Conservation (phyloP, 495 filamentous ascomycete species). For the Xylaria grammica region DNA sequence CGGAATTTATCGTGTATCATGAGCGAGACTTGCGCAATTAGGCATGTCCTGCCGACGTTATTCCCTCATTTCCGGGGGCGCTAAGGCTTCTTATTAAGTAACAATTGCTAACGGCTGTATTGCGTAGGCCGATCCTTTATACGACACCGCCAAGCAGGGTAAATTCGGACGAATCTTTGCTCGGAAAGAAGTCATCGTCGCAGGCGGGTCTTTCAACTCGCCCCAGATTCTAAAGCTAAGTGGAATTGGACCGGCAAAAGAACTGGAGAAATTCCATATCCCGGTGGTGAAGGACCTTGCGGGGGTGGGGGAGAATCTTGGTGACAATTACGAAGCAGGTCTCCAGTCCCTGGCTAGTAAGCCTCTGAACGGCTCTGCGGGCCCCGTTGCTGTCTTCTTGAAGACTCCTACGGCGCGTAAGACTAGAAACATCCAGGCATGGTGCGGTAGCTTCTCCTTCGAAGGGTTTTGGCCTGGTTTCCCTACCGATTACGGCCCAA, state of each 20-base stretch:
- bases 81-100: background rate
- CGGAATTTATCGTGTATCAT: background rate
- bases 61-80: background rate
- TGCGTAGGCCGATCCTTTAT: conserved; percentile 46
- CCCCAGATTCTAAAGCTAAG: conserved; percentile 63
- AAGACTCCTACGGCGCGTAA: conserved; percentile 50
- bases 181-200: conserved; percentile 59
- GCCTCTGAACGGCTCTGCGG: conserved; percentile 36
- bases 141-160: conserved; percentile 36
- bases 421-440: conserved; percentile 52
- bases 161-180: conserved; percentile 41
- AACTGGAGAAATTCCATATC: conserved; percentile 52
- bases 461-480: conserved; percentile 57
- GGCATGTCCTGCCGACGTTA: background rate
- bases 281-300: conserved; percentile 54
- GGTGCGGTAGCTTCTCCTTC: conserved; percentile 52
- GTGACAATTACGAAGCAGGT: conserved; percentile 60
- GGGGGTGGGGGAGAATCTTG: conserved; percentile 64
- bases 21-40: too few species aligned
- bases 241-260: conserved; percentile 48
- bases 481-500: conserved; percentile 47
- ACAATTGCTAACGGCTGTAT: background rate
- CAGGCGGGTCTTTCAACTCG: conserved; percentile 60
- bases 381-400: conserved; percentile 43
- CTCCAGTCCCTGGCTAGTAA: conserved; percentile 39